phyloP scores from a whole-genome alignment of 1,284 basidiomycete genomes.

The Fomitopsis schrenkii region DNA sequence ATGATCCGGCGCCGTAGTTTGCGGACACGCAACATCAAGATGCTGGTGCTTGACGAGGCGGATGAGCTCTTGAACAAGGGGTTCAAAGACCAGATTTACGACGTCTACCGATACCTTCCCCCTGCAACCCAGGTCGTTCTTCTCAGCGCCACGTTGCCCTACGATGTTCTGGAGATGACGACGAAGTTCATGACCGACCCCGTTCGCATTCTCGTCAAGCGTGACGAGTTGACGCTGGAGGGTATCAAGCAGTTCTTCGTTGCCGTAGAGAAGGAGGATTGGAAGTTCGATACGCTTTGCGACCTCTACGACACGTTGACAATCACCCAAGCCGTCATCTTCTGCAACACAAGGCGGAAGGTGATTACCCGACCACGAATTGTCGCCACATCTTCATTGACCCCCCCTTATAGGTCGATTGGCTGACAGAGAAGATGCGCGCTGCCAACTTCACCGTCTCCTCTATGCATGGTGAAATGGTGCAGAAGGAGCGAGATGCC shows the following conservation, averaged over 20 bases:
- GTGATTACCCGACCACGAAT: constrained; percentile 34
- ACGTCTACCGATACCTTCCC: constrained; percentile 97
- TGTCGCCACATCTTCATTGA: not conserved
- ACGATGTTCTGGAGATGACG: constrained; percentile 99
- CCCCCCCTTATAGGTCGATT: constrained; percentile 72
- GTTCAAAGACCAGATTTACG: constrained; percentile 99
- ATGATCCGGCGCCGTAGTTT: constrained; percentile 97
- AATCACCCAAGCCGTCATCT: constrained; percentile 99
- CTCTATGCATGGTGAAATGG: constrained; percentile 99
- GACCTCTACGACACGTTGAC: constrained; percentile 98
- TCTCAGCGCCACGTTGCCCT: constrained; percentile 92
- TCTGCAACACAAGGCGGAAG: constrained; percentile 99
- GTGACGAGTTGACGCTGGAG: constrained; percentile 98
- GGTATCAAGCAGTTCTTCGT: constrained; percentile 99
- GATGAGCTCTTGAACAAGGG: constrained; percentile 98
- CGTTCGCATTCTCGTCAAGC: constrained; percentile 97
- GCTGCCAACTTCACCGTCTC: constrained; percentile 95
- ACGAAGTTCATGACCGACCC: constrained; percentile 99
- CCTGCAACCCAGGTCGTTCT: constrained; percentile 98
- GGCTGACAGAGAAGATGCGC: constrained; percentile 98
- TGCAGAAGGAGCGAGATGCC: constrained; percentile 96
- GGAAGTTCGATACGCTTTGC: constrained; percentile 99
- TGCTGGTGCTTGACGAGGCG: constrained; percentile 98
- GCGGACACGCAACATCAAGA: constrained; percentile 98
- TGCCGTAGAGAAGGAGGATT: constrained; percentile 99